Evolutionary conservation across 116 monocot genomes (phyloP).

Genomic region (Dioscorea cayenensis): DNA sequence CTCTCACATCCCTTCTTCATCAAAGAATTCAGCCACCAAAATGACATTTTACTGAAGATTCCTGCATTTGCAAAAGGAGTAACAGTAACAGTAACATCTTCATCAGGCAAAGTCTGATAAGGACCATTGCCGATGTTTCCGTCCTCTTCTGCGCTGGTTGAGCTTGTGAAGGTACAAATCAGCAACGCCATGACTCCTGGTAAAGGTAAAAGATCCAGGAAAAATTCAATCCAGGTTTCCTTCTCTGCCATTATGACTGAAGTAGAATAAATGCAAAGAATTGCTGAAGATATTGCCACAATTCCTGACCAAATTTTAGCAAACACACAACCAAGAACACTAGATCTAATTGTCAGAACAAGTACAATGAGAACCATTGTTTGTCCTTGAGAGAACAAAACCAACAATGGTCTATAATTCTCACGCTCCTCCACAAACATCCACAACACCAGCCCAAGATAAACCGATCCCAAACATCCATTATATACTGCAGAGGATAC

Average conservation of each 20-base stretch:
- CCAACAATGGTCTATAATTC: neutral
- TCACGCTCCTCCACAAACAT: neutral
- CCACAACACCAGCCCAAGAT: neutral
- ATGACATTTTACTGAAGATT: slow-evolving; percentile 55
- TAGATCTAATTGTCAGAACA: neutral
- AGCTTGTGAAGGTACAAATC: slow-evolving; percentile 22
- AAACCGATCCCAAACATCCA: slow-evolving; percentile 1
- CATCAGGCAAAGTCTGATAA: slow-evolving; percentile 39
- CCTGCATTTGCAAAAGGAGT: slow-evolving; percentile 54
- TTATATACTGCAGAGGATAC: slow-evolving; percentile 3
- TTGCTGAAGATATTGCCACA: neutral
- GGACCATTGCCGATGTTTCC: slow-evolving; percentile 13
- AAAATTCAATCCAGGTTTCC: neutral
- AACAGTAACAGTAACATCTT: slow-evolving; percentile 4
- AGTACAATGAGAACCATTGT: neutral
- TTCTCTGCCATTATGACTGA: neutral
- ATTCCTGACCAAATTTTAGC: slow-evolving; percentile 5
- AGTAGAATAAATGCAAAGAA: slow-evolving; percentile 3
- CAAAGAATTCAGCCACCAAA: slow-evolving; percentile 90
- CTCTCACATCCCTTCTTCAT: slow-evolving; percentile 67
- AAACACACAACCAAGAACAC: neutral
- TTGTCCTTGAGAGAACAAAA: neutral
- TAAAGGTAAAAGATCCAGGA: slow-evolving; percentile 7
- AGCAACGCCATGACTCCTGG: slow-evolving; percentile 22
- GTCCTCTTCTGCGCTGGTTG: slow-evolving; percentile 12